These are phyloP conservation scores for Carex parvula DNA, from an alignment of 176 grass and related monocot genomes.

Conservation along the genomic window DNA sequence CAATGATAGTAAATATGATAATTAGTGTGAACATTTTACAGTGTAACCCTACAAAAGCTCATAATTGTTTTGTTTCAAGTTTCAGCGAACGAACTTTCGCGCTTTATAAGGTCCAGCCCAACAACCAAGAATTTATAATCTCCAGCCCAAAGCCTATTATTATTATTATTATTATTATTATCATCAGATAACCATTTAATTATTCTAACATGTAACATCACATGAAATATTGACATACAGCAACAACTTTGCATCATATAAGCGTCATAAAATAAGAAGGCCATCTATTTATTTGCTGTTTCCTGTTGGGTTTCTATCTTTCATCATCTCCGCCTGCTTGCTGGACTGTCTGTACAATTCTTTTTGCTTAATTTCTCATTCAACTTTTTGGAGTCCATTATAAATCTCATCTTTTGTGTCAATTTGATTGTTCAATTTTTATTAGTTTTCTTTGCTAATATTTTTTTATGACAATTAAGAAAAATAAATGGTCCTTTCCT, in stretches of 20 bases:
- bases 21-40: too few relatives aligned
- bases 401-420: background rate
- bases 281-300: background rate
- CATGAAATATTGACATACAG: too few relatives aligned
- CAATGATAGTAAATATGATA: background rate
- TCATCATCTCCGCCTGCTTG: background rate
- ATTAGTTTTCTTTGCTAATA: background rate
- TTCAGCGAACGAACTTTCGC: too few relatives aligned
- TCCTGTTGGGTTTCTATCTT: background rate
- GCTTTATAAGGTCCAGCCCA: too few relatives aligned
- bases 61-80: too few relatives aligned
- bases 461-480: background rate
- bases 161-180: too few relatives aligned
- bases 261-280: conserved; percentile 11
- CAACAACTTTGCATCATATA: conserved; percentile 23
- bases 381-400: background rate
- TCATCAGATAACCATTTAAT: too few relatives aligned
- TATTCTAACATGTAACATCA: too few relatives aligned
- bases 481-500: too few relatives aligned
- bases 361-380: background rate
- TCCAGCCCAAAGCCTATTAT: too few relatives aligned
- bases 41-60: too few relatives aligned
- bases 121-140: too few relatives aligned
- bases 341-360: background rate
- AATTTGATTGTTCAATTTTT: background rate